A percentile compares a stretch with the other conserved stretches of the same genome.
Conservation (phyloP, 805 yeast genomes). For the Saccharomycopsis synnaedendra region DNA sequence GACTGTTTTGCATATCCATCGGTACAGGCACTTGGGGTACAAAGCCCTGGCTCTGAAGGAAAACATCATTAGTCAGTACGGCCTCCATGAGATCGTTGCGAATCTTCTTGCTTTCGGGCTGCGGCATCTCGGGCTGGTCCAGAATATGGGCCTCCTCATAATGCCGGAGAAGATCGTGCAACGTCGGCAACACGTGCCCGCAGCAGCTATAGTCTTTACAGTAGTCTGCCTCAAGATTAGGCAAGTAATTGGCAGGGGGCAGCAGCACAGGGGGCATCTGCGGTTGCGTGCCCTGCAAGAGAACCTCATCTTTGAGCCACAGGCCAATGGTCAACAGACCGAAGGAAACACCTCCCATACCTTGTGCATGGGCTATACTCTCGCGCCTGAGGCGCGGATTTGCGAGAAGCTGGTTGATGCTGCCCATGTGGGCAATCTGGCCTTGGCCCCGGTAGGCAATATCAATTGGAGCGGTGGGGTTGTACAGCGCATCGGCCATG, state of each 20-base stretch:
- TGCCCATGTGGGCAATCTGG: conserved; percentile 13
- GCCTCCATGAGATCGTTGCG: conserved; percentile 67
- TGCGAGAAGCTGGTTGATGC: conserved; percentile 12
- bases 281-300: conserved; percentile 31
- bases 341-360: conserved; percentile 97
- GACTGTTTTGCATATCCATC: conserved; percentile 22
- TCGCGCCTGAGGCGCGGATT: conserved; percentile 64
- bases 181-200: conserved; percentile 82
- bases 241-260: conserved; percentile 69
- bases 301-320: conserved; percentile 90
- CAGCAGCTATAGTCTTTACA: conserved; percentile 96
- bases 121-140: conserved; percentile 28
- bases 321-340: conserved; percentile 91
- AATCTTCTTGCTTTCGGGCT: conserved; percentile 21
- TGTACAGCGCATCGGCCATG: conserved; percentile 8
- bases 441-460: conserved; percentile 3
- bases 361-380: conserved; percentile 90
- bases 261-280: conserved; percentile 40
- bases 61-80: conserved; percentile 88
- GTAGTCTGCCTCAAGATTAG: conserved; percentile 89
- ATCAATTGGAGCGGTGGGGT: not conserved
- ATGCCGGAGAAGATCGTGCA: conserved; percentile 87
- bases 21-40: not conserved
- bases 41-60: conserved; percentile 28
- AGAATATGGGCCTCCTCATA: conserved; percentile 93